Conservation (phyloP, 164 flowering plant species). For the Chimonanthus praecox region DNA sequence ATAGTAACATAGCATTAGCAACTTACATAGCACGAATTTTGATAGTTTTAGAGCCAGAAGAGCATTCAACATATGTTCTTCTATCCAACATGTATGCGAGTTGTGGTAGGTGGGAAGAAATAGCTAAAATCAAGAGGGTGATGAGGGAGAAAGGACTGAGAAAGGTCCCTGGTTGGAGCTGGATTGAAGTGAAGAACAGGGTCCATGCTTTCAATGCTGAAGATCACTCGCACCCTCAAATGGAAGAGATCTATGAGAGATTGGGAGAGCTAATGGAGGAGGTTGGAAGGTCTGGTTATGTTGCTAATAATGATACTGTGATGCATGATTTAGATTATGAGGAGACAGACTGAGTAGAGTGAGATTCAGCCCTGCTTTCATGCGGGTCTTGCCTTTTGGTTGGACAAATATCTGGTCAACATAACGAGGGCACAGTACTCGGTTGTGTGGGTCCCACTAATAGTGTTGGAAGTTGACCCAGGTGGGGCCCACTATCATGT, state of each 20-base stretch:
- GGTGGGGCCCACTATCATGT: too few species aligned
- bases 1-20: slow-evolving; percentile 62
- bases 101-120: slow-evolving; percentile 64
- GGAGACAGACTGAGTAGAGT: background rate
- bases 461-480: too few species aligned
- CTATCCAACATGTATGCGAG: slow-evolving; percentile 66
- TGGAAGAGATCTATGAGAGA: slow-evolving; percentile 37
- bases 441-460: too few species aligned
- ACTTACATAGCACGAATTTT: slow-evolving; percentile 41
- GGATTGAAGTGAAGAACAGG: slow-evolving; percentile 61
- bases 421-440: too few species aligned
- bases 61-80: slow-evolving; percentile 78
- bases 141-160: slow-evolving; percentile 74
- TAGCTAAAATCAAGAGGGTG: slow-evolving; percentile 53
- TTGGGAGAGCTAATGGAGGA: slow-evolving; percentile 42
- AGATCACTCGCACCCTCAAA: slow-evolving; percentile 49
- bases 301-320: slow-evolving; percentile 14
- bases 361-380: background rate
- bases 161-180: slow-evolving; percentile 89
- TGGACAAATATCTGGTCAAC: background rate
- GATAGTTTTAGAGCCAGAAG: slow-evolving; percentile 60
- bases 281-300: slow-evolving; percentile 29
- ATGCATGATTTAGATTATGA: slow-evolving; percentile 17
- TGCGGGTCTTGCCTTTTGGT: background rate
- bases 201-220: slow-evolving; percentile 73